Evolutionary conservation across 2,329 filamentous ascomycete genomes (phyloP).

Genomic region (Colletotrichum sp.): DNA sequence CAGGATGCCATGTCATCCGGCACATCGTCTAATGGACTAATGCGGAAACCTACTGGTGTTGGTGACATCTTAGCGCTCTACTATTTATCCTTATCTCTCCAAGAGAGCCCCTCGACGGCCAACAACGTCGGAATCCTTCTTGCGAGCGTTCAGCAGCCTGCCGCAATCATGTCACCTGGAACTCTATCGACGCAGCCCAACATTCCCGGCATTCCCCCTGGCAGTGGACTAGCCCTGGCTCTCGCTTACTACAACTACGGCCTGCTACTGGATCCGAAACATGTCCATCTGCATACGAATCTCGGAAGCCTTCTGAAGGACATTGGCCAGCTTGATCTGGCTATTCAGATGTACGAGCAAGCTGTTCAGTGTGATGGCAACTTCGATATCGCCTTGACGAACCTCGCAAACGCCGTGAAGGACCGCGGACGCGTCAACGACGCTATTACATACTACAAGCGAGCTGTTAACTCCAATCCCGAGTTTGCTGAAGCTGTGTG

Average conservation of each 20-base stretch:
- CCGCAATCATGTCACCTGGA: slow-evolving; percentile 33
- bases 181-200: slow-evolving; percentile 31
- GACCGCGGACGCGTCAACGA: slow-evolving; percentile 92
- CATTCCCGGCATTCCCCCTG: slow-evolving; percentile 81
- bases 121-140: slow-evolving; percentile 98
- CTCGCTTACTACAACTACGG: slow-evolving; percentile 97
- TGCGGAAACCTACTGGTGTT: slow-evolving; percentile 74
- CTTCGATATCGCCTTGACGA: slow-evolving; percentile 96
- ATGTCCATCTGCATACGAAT: slow-evolving; percentile 97
- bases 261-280: slow-evolving; percentile 80
- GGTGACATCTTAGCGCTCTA: slow-evolving; percentile 94
- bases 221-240: slow-evolving; percentile 86
- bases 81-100: slow-evolving; percentile 91
- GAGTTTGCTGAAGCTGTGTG: slow-evolving; percentile 98
- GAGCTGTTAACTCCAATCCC: slow-evolving; percentile 89
- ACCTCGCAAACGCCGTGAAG: slow-evolving; percentile 96
- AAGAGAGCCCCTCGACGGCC: slow-evolving; percentile 94
- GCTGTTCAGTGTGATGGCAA: slow-evolving; percentile 91
- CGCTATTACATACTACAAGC: slow-evolving; percentile 89
- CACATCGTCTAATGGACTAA: slow-evolving; percentile 55
- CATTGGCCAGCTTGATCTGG: slow-evolving; percentile 88
- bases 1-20: slow-evolving; percentile 92
- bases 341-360: slow-evolving; percentile 96
- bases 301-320: slow-evolving; percentile 95
- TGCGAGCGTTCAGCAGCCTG: slow-evolving; percentile 83